Conservation (phyloP, 495 filamentous ascomycete genomes). For the Penicillium bovifimosum region DNA sequence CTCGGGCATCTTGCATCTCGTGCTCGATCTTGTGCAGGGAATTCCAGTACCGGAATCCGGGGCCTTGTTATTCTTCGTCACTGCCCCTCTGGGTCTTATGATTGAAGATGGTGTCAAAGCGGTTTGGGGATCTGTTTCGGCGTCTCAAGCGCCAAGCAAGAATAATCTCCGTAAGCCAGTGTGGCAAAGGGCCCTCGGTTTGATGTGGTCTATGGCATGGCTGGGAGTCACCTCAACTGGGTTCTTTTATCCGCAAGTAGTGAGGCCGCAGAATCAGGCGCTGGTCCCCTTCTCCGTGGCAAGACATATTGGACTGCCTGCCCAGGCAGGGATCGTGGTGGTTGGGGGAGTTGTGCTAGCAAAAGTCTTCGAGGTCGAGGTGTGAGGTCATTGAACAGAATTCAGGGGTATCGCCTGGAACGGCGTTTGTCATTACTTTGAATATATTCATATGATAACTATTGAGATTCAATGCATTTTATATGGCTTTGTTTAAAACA, state of each 20-base stretch:
- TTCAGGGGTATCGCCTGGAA: neutral
- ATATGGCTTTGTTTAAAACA: no score
- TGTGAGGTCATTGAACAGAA: slow-evolving; percentile 1
- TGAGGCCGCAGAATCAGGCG: slow-evolving; percentile 14
- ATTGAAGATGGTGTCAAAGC: slow-evolving; percentile 25
- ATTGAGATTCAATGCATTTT: no score
- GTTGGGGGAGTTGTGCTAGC: slow-evolving; percentile 4
- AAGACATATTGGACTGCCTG: slow-evolving; percentile 4
- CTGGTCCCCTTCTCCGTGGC: slow-evolving; percentile 17
- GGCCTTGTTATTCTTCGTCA: slow-evolving; percentile 28
- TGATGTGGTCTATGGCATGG: slow-evolving; percentile 16
- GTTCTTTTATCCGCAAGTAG: slow-evolving; percentile 19
- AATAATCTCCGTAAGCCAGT: neutral
- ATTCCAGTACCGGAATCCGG: slow-evolving; percentile 18
- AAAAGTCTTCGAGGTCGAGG: slow-evolving; percentile 12
- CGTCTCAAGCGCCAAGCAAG: neutral
- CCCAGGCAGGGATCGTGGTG: slow-evolving; percentile 1
- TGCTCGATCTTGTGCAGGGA: slow-evolving; percentile 27
- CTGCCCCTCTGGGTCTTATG: slow-evolving; percentile 26
- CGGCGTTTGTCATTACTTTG: no score
- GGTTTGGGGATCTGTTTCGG: slow-evolving; percentile 4
- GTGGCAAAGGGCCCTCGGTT: slow-evolving; percentile 12
- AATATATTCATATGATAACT: no score
- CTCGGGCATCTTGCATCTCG: slow-evolving; percentile 28
- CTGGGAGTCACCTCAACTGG: slow-evolving; percentile 17